These are phyloP conservation scores for Beauveria medogensis DNA, from an alignment of 2,329 filamentous ascomycete species.

Conservation along the genomic window DNA sequence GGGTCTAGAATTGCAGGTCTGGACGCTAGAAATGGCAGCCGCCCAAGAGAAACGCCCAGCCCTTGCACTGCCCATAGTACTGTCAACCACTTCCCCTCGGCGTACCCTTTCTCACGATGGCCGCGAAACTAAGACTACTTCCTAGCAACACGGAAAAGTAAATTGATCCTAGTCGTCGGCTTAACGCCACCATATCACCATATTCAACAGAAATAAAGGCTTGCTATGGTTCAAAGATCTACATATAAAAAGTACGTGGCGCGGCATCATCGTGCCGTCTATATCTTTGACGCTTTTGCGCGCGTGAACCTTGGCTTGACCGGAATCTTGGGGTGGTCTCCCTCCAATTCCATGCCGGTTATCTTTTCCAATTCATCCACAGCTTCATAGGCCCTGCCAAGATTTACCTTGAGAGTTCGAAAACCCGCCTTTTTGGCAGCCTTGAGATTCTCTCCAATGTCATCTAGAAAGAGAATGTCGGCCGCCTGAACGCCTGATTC, in stretches of 20 bases:
- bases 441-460: constrained; percentile 91
- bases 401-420: constrained; percentile 72
- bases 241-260: too few species aligned
- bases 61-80: too few species aligned
- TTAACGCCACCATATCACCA: too few species aligned
- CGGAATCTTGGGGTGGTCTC: constrained; percentile 43
- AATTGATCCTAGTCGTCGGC: too few species aligned
- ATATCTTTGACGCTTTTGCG: constrained; percentile 37
- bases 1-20: constrained; percentile 22
- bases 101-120: too few species aligned
- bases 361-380: constrained; percentile 71
- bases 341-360: constrained; percentile 59
- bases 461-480: constrained; percentile 82
- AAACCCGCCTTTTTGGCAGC: constrained; percentile 67
- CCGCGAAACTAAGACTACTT: too few species aligned
- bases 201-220: constrained; percentile 7
- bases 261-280: constrained; percentile 5
- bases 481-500: constrained; percentile 43
- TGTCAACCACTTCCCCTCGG: constrained; percentile 7
- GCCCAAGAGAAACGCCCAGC: too few species aligned
- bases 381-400: constrained; percentile 72
- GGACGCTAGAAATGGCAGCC: constrained; percentile 17
- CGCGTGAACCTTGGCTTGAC: constrained; percentile 28
- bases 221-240: constrained; percentile 9
- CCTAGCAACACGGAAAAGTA: too few species aligned